Evolutionary conservation across 805 yeast species (phyloP), one percentile per base, ranked within the genome.

Genomic region (Sugiyamaella marilandica): DNA sequence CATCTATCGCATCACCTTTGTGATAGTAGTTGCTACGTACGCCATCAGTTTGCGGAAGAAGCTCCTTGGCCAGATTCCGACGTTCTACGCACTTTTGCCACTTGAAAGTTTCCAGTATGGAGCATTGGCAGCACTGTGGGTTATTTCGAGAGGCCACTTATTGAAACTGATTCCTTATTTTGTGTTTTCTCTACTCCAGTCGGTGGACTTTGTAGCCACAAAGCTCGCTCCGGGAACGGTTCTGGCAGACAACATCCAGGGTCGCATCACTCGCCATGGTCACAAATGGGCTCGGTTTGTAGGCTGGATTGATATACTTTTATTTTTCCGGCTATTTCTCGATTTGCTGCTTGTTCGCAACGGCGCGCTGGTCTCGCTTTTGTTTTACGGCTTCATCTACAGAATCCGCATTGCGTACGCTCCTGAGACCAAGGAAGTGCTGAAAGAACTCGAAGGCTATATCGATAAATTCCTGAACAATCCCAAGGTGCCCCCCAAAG

Each of bases 61-160:
- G 58, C 83, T 82, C 70, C 83, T 83, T 21, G 71, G 80, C 16
- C 70, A 74, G 29, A 73, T 77, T 49, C 95, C 95, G 5, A 75
- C 83, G 4, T 75, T 81, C 63, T 77, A 78, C 52, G 80, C 57
- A 24, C 83, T 90, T 64, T 63, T 87, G 51, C 82, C 90, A 9
- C 80, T 88, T 21, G 88, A 81, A 59, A 86, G 87, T 65, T 85
- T 85, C 73, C 96, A 88, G 68, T 80, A 79, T 62, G 70, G 82
- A 51, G 56, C 79, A 2, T 67, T 83, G 53, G 84, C 82, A 37
- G 58, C 75, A 52, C 72, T 72, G 24, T 80, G 82, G 81, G 68
- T 76, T 57, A 63, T 82, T 45, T 79, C 90, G 58, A 83, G 84
- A 24, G 77, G 75, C 52, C 79, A 82, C 55, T 69, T 81, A 31